Base-by-base conservation (phyloP, 352 stramenopile genomes). In the Phytophthora rubi region DNA sequence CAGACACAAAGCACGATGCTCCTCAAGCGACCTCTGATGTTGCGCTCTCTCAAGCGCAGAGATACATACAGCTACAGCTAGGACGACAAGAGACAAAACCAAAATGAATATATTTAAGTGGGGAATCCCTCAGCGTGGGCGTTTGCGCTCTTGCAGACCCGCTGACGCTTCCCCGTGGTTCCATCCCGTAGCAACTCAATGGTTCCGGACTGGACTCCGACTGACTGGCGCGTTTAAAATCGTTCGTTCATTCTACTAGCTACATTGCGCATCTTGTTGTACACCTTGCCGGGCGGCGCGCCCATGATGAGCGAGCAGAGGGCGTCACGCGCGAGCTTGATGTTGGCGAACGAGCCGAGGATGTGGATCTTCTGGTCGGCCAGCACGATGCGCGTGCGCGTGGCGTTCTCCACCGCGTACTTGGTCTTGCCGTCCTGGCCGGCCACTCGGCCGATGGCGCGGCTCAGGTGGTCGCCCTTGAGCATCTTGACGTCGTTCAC, bases 241-340 rank as follows among this genome's bases (percentile, higher is more conserved):
- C 94, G 85, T 80, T 98, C 97, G 79, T 97, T 99, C 96, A 99
- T 99, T 77, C 98, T 87, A 76, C 97, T 99, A 44, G 97, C 97
- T 45, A 99, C 98, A 80, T 98, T 99, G 62, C 98, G 93, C 98
- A 99, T 99, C 82, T 99, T 99, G 83, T 99, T 99, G 87, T 99
- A 99, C 62, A 99, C 98, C 82, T 99, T 99, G 68, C 98, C 98
- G 21, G 98, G 98, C 37, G 98, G 98, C 21, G 98, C 97, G 59
- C 98, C 98, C 76, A 99, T 96, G 60, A 97, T 97, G 42, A 96
- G 79, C 66, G 89, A 95, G 71, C 89, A 97, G 58, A 97, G 88
- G 15, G 90, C 89, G 61, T 96, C 89, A 18, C 90, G 91, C n/a
- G 98, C 98, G 30, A 99, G 83, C 70, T 98, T 97, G 79, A 99